Evolutionary conservation across 108 stramenopile species (phyloP).

Genomic region (Skeletonema potamos): DNA sequence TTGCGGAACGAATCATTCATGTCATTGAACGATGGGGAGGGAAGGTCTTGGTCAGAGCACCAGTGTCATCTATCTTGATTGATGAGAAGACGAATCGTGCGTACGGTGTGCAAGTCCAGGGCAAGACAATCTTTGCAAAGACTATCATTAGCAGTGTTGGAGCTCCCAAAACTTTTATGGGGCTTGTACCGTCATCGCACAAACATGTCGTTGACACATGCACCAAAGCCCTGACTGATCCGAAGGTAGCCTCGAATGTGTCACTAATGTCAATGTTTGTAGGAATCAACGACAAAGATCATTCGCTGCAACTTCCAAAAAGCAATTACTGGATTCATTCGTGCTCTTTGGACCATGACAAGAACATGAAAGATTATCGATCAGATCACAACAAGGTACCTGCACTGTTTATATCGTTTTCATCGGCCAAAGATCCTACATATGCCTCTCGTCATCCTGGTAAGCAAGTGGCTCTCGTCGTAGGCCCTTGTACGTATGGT

Average conservation of each 20-base stretch:
- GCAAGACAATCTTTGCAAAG: slow-evolving; percentile 27
- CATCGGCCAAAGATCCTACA: slow-evolving; percentile 49
- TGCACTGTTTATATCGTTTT: slow-evolving; percentile 39
- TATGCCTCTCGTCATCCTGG: slow-evolving; percentile 34
- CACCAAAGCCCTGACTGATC: slow-evolving; percentile 12
- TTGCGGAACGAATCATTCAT: slow-evolving; percentile 9
- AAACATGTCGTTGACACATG: background rate
- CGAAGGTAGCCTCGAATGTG: slow-evolving; percentile 32
- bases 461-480: slow-evolving; percentile 42
- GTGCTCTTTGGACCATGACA: slow-evolving; percentile 34
- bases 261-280: slow-evolving; percentile 40
- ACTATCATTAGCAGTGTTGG: slow-evolving; percentile 34
- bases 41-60: slow-evolving; percentile 22
- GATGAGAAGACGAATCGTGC: slow-evolving; percentile 26
- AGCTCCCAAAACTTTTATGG: slow-evolving; percentile 20
- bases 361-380: slow-evolving; percentile 26
- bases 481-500: slow-evolving; percentile 36
- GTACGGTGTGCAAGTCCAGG: slow-evolving; percentile 37
- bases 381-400: slow-evolving; percentile 25
- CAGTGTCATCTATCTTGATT: slow-evolving; percentile 35
- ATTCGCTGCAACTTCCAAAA: slow-evolving; percentile 21
- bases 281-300: slow-evolving; percentile 34
- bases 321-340: slow-evolving; percentile 32
- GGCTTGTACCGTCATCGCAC: slow-evolving; percentile 13
- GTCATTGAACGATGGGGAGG: slow-evolving; percentile 26